Percentiles rank a stretch among this genome's conserved stretches.
Evolutionary conservation across 257 asterid species (phyloP).

Genomic region (Cordia subcordata): DNA sequence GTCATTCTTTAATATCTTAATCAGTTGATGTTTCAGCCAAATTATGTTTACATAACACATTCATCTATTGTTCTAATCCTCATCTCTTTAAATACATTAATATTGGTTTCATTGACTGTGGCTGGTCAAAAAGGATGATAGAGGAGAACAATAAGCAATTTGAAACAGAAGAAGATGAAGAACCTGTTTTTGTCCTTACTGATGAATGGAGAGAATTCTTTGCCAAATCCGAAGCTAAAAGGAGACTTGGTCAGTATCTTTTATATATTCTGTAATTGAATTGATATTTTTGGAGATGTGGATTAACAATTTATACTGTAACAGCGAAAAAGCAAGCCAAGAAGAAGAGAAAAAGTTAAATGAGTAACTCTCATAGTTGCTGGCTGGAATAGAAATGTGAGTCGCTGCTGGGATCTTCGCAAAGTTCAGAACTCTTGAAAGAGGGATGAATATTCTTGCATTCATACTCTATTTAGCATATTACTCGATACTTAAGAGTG

Average conservation of each 20-base stretch:
- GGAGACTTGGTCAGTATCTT: slow-evolving; percentile 49
- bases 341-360: not conserved
- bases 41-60: too few relatives aligned
- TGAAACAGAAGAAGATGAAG: slow-evolving; percentile 54
- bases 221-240: slow-evolving; percentile 84
- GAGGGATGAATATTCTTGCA: not conserved
- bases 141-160: slow-evolving; percentile 28
- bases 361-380: not conserved
- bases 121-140: slow-evolving; percentile 20
- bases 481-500: not conserved
- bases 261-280: not conserved
- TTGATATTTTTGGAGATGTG: not conserved
- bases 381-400: too few relatives aligned
- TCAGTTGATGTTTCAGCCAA: too few relatives aligned
- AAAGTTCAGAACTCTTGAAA: not conserved
- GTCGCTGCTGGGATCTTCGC: too few relatives aligned
- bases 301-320: not conserved
- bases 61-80: not conserved
- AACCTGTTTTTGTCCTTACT: slow-evolving; percentile 68
- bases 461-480: not conserved
- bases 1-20: too few relatives aligned
- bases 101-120: not conserved
- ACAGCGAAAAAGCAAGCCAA: not conserved
- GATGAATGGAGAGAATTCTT: slow-evolving; percentile 93
- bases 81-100: not conserved